A percentile compares a stretch with the other conserved stretches of the same genome.
Conservation (phyloP, 495 filamentous ascomycete genomes). For the Patellaria atrata region DNA sequence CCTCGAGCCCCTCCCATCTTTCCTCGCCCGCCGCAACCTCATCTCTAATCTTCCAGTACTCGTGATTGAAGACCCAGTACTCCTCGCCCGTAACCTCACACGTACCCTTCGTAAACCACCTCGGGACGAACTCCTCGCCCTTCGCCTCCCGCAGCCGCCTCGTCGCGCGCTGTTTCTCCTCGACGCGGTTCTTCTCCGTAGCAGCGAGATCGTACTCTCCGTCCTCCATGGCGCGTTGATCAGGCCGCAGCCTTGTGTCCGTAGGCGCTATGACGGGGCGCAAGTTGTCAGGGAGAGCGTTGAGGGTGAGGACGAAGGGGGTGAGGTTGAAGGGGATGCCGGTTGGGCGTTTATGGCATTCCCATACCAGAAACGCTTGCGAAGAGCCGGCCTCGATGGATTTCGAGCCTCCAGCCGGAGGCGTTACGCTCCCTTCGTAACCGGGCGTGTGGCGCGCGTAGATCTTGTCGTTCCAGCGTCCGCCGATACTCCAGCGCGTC, state of each 20-base stretch:
- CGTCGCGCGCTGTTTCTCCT: slow-evolving; percentile 80
- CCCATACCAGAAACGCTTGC: slow-evolving; percentile 81
- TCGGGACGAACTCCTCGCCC: slow-evolving; percentile 69
- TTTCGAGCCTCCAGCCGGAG: slow-evolving; percentile 23
- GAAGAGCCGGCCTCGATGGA: background rate
- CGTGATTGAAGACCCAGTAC: slow-evolving; percentile 75
- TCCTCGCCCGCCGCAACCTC: slow-evolving; percentile 37
- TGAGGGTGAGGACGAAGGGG: slow-evolving; percentile 87
- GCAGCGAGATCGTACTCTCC: slow-evolving; percentile 89
- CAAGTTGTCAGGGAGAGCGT: slow-evolving; percentile 67
- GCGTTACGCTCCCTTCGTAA: slow-evolving; percentile 58
- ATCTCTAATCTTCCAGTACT: slow-evolving; percentile 68
- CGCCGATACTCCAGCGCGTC: slow-evolving; percentile 76
- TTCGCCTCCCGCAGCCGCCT: slow-evolving; percentile 54
- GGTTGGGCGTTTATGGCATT: slow-evolving; percentile 62
- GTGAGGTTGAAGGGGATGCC: slow-evolving; percentile 95
- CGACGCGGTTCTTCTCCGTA: slow-evolving; percentile 83
- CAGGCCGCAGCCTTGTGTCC: slow-evolving; percentile 77
- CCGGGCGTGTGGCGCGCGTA: slow-evolving; percentile 88
- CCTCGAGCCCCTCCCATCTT: slow-evolving; percentile 43
- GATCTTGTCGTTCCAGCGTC: slow-evolving; percentile 94
- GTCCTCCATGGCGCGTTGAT: slow-evolving; percentile 98
- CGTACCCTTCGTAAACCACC: slow-evolving; percentile 64
- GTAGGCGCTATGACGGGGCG: slow-evolving; percentile 68
- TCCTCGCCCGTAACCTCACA: slow-evolving; percentile 75